phyloP scores from a whole-genome alignment of 768 basidiomycete species.

The Xerocomus spinulosus region DNA sequence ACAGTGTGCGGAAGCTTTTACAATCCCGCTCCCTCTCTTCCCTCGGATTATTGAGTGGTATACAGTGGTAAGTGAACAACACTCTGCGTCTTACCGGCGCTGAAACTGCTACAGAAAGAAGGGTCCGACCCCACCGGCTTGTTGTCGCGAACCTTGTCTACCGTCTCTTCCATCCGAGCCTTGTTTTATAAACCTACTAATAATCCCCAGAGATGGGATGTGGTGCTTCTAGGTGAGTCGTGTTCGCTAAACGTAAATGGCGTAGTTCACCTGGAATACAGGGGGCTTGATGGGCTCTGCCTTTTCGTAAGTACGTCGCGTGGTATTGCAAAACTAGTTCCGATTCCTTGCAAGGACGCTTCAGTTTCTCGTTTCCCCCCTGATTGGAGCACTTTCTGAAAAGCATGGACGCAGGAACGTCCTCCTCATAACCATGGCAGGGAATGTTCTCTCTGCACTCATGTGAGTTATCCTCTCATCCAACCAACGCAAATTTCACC shows the following conservation, averaged over 20 bases:
- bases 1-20: slow-evolving; percentile 61
- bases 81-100: background rate
- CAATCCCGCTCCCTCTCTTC: slow-evolving; percentile 92
- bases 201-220: slow-evolving; percentile 83
- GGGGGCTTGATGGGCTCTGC: slow-evolving; percentile 91
- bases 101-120: slow-evolving; percentile 52
- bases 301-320: slow-evolving; percentile 67
- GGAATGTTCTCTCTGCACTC: slow-evolving; percentile 87
- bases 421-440: slow-evolving; percentile 83
- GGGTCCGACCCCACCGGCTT: slow-evolving; percentile 64
- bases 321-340: slow-evolving; percentile 33
- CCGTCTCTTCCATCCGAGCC: slow-evolving; percentile 63
- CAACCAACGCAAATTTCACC: background rate
- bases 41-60: slow-evolving; percentile 98
- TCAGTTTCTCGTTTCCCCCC: slow-evolving; percentile 80
- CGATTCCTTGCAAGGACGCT: slow-evolving; percentile 50
- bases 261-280: slow-evolving; percentile 23
- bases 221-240: slow-evolving; percentile 78
- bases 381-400: slow-evolving; percentile 82
- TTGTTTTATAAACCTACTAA: slow-evolving; percentile 54
- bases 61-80: slow-evolving; percentile 47
- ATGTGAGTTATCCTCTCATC: slow-evolving; percentile 47
- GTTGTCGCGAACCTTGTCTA: slow-evolving; percentile 62
- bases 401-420: slow-evolving; percentile 83
- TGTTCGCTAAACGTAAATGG: background rate